These are phyloP conservation scores for Withania somnifera DNA, from an alignment of 305 asterid genomes.

Conservation along the genomic window DNA sequence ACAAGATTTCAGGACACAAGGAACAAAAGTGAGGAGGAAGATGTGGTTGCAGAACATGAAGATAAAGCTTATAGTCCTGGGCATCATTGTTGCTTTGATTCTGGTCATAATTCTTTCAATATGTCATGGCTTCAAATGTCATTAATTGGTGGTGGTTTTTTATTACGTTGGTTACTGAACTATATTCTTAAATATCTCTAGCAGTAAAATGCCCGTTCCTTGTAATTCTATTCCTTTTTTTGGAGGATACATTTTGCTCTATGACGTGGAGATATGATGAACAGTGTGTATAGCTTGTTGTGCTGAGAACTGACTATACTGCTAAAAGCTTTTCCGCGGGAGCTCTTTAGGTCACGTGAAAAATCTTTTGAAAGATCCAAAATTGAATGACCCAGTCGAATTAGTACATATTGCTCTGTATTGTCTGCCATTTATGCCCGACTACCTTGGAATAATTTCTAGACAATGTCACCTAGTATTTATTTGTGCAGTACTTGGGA, in stretches of 20 bases:
- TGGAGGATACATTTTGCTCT: neutral
- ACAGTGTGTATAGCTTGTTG: neutral
- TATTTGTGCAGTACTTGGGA: neutral
- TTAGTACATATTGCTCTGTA: neutral
- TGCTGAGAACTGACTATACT: neutral
- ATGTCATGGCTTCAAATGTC: conserved; percentile 55
- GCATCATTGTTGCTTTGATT: conserved; percentile 56
- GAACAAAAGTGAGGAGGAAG: conserved; percentile 70
- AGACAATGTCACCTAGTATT: neutral
- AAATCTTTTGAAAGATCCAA: neutral
- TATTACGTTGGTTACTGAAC: conserved; percentile 4
- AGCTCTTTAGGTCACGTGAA: neutral
- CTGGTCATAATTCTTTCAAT: conserved; percentile 56
- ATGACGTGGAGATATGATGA: neutral
- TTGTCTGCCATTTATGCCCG: neutral
- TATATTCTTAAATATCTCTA: conserved; percentile 5
- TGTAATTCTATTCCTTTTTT: conserved; percentile 1
- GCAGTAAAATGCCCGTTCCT: conserved; percentile 4
- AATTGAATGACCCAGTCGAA: neutral
- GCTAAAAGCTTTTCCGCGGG: neutral
- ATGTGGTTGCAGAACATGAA: conserved; percentile 85
- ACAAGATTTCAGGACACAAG: conserved; percentile 80
- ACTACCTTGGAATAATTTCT: neutral
- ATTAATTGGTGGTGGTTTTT: conserved; percentile 9
- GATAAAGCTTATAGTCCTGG: conserved; percentile 69